Conservation (phyloP, 345 rosid genomes). For the Corchorus capsularis region DNA sequence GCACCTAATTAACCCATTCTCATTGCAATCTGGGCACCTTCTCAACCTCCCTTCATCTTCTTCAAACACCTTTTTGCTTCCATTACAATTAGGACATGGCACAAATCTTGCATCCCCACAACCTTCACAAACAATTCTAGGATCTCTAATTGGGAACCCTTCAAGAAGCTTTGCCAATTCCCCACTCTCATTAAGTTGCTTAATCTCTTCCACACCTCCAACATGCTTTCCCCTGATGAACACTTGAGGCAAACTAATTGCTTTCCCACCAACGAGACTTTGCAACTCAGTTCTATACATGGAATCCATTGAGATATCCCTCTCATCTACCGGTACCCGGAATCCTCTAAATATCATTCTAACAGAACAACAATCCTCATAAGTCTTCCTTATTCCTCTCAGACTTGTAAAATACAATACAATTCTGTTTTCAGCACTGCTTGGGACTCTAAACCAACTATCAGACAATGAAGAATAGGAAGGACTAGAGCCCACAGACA, state of each 20-base stretch:
- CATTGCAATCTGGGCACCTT: slow-evolving; percentile 77
- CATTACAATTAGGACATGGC: slow-evolving; percentile 69
- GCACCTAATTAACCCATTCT: slow-evolving; percentile 82
- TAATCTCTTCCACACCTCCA: slow-evolving; percentile 81
- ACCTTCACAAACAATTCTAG: slow-evolving; percentile 45
- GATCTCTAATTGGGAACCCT: slow-evolving; percentile 50
- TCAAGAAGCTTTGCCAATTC: slow-evolving; percentile 56
- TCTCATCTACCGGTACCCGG: slow-evolving; percentile 64
- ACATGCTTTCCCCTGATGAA: slow-evolving; percentile 62
- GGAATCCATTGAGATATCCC: slow-evolving; percentile 89
- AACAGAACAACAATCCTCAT: slow-evolving; percentile 27
- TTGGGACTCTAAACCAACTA: slow-evolving; percentile 20
- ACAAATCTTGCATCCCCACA: slow-evolving; percentile 84
- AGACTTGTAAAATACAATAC: slow-evolving; percentile 33
- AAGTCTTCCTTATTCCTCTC: no score
- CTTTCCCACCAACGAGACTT: slow-evolving; percentile 35
- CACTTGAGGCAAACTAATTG: slow-evolving; percentile 63
- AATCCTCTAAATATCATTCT: slow-evolving; percentile 34
- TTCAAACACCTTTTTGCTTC: slow-evolving; percentile 76
- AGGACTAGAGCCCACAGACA: slow-evolving; percentile 35
- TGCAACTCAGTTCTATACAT: slow-evolving; percentile 70
- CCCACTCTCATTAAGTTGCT: slow-evolving; percentile 70
- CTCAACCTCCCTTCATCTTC: slow-evolving; percentile 47
- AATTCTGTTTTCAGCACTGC: slow-evolving; percentile 36
- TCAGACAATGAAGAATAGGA: slow-evolving; percentile 24